Evolutionary conservation across 1,284 basidiomycete species (phyloP).

Genomic region (Fomitopsis schrenkii): DNA sequence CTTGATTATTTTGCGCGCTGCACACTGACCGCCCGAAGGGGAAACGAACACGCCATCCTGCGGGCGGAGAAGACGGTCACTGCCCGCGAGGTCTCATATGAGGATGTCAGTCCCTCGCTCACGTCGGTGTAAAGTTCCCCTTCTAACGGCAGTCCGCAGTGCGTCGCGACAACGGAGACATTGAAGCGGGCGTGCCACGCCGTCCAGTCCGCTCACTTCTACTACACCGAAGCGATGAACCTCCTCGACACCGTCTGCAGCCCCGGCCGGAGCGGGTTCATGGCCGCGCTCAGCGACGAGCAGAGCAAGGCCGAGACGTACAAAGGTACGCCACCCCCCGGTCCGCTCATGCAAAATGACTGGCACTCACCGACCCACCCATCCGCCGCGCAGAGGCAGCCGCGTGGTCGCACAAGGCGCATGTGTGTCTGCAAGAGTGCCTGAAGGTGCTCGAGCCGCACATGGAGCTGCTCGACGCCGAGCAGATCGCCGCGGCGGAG

Average conservation of each 20-base stretch:
- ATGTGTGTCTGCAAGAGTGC: constrained; percentile 21
- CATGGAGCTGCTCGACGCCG: constrained; percentile 14
- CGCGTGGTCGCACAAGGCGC: constrained; percentile 18
- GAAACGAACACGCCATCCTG: constrained; percentile 8
- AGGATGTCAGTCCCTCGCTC: constrained; percentile 10
- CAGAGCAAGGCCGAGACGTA: constrained; percentile 22
- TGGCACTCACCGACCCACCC: neutral
- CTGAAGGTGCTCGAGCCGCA: constrained; percentile 17
- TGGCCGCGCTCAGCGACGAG: constrained; percentile 20
- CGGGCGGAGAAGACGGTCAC: constrained; percentile 17
- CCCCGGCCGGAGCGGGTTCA: constrained; percentile 17
- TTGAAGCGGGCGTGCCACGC: constrained; percentile 14
- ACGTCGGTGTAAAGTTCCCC: too few species aligned
- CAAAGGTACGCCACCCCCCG: constrained; percentile 13
- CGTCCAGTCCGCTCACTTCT: constrained; percentile 21
- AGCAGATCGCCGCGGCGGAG: constrained; percentile 13
- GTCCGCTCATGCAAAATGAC: neutral
- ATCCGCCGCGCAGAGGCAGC: constrained; percentile 14
- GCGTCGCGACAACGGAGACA: constrained; percentile 13
- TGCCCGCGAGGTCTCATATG: constrained; percentile 15
- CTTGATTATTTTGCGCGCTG: neutral
- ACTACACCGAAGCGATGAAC: constrained; percentile 20
- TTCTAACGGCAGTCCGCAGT: constrained; percentile 4
- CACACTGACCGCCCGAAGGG: constrained; percentile 2
- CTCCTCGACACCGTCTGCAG: constrained; percentile 20